Evolutionary conservation across 306 rosid genomes (phyloP).

Genomic region (Ormosia semicastrata): DNA sequence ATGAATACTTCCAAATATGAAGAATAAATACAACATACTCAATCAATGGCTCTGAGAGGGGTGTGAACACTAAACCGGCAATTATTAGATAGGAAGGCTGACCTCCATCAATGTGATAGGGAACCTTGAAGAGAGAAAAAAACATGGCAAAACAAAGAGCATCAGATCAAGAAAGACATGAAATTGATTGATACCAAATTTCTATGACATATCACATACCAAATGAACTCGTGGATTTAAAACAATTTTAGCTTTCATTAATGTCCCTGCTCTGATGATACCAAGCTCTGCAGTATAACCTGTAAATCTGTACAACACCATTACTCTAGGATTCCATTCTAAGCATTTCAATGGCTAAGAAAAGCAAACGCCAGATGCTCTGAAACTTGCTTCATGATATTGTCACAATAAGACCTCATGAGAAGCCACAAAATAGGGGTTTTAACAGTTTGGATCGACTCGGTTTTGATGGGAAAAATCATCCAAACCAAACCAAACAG

Average conservation of each 20-base stretch:
- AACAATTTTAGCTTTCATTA: slow-evolving; percentile 58
- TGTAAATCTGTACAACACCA: slow-evolving; percentile 69
- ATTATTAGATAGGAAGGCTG: slow-evolving; percentile 91
- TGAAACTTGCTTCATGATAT: slow-evolving; percentile 10
- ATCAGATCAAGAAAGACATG: slow-evolving; percentile 30
- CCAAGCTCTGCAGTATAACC: slow-evolving; percentile 93
- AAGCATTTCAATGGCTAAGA: slow-evolving; percentile 1
- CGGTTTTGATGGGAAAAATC: too few species aligned
- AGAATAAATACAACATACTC: slow-evolving; percentile 58
- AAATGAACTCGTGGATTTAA: slow-evolving; percentile 87
- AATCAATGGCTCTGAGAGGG: slow-evolving; percentile 91
- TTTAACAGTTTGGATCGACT: too few species aligned
- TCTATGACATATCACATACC: slow-evolving; percentile 58
- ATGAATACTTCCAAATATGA: neutral
- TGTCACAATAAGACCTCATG: neutral
- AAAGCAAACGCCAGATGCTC: neutral
- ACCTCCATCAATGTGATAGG: slow-evolving; percentile 80
- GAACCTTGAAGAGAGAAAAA: slow-evolving; percentile 55
- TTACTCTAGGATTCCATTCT: slow-evolving; percentile 18
- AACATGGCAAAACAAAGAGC: slow-evolving; percentile 27
- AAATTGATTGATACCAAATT: slow-evolving; percentile 18
- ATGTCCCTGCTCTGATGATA: slow-evolving; percentile 74
- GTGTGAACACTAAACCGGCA: slow-evolving; percentile 98
- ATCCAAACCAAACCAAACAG: too few species aligned
- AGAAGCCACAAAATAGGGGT: neutral